Evolutionary conservation across 768 basidiomycete genomes (phyloP), one percentile per base, ranked within the genome.

Genomic region (Tephrocybe sp.): DNA sequence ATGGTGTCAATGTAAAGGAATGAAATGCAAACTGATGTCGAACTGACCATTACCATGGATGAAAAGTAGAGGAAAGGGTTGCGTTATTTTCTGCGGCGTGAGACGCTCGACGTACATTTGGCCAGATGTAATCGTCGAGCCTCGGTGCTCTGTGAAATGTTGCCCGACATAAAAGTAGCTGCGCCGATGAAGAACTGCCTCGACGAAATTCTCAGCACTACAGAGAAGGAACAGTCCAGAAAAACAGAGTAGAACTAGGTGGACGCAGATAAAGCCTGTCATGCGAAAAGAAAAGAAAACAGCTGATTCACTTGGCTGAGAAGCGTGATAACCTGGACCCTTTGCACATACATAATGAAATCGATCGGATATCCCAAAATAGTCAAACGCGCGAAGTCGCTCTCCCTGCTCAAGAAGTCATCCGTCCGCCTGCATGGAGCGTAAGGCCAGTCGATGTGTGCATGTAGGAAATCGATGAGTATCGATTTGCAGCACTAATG

Each of bases 41-140:
- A n/a, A 27, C 58, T 46, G 23, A 72, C 70, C 77, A 46, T 69
- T 68, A 19, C 78, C 79, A 39, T 74, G 78, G 18, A 80, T 74
- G 42, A 80, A 61, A 11, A 80, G 54, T 25, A 80, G 42, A 3
- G 79, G 79, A 29, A 68, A 58, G 13, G 61, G 64, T 40, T 68
- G 70, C 9, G 65, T 73, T 13, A 71, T 66, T 21, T 55, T 63
- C 13, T 60, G 59, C 8, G 79, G 79, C 3, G 60, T 69, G 37
- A 80, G 65, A 46, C 66, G 79, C 53, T 80, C 79, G 13, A 79
- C 75, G 47, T 80, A 80, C 58, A 80, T 73, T 39, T 78, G 76
- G 1, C 73, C 75, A 43, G 64, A 63, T 18, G 66, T 67, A 37
- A 79, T 66, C 11, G 57, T 62, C 23, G 70, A 67, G 40, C 69